A percentile compares a stretch with the other conserved stretches of the same genome.
These are phyloP conservation scores for Xylariaceae sp. DNA, from an alignment of 2,329 filamentous ascomycete species.

Conservation along the genomic window DNA sequence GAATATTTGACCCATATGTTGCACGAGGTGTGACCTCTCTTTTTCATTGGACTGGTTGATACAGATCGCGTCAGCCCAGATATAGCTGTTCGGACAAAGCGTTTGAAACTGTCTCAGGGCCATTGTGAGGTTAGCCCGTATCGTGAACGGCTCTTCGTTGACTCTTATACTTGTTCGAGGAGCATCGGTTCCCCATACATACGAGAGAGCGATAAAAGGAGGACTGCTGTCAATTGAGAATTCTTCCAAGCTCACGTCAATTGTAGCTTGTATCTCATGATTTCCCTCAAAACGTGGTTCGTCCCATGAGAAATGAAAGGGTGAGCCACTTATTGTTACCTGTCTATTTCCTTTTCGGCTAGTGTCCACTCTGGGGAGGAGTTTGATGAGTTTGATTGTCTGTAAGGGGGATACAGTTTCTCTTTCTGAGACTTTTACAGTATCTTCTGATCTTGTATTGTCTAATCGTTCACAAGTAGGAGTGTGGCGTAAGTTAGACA, in stretches of 20 bases:
- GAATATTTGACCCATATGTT: neutral
- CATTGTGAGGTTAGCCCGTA: neutral
- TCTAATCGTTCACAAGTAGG: no score
- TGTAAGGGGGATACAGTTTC: no score
- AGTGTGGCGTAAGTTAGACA: no score
- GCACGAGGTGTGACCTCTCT: neutral
- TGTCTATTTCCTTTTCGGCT: neutral
- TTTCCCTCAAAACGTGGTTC: neutral
- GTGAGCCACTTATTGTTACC: neutral
- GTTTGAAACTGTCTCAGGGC: neutral
- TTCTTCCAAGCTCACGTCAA: neutral
- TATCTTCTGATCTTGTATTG: no score
- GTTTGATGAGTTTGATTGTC: neutral
- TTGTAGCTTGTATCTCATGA: neutral
- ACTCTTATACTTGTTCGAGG: neutral
- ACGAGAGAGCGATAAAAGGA: neutral
- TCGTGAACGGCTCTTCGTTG: neutral
- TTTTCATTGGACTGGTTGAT: neutral
- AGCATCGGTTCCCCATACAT: neutral
- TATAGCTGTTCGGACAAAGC: neutral
- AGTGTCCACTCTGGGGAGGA: neutral
- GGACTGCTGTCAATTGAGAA: neutral
- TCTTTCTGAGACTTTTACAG: no score
- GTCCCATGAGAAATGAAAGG: no score
- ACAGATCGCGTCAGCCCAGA: neutral